Evolutionary conservation across 306 rosid species (phyloP).

Genomic region (Cicer arietinum): DNA sequence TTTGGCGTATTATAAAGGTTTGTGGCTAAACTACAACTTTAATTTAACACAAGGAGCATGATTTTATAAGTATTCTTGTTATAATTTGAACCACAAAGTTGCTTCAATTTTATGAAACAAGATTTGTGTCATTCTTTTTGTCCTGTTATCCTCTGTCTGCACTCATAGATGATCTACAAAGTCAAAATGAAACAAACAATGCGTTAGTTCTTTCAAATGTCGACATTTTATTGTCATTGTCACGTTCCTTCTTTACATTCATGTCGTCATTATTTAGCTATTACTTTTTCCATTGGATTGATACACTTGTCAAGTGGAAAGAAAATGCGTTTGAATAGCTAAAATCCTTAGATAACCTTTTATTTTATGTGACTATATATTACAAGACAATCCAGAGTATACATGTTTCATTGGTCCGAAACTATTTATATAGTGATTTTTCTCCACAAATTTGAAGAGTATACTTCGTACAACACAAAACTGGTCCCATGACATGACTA

Average conservation of each 20-base stretch:
- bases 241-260: background rate
- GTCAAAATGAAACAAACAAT: background rate
- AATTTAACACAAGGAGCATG: too few relatives aligned
- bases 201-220: background rate
- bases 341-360: background rate
- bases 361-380: background rate
- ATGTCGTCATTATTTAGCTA: constrained; percentile 26
- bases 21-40: too few relatives aligned
- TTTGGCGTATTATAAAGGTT: too few relatives aligned
- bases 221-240: constrained; percentile 8
- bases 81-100: background rate
- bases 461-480: background rate
- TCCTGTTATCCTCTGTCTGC: background rate
- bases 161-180: background rate
- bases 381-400: background rate
- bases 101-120: background rate
- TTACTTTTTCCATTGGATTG: background rate
- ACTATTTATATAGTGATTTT: background rate
- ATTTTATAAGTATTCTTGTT: too few relatives aligned
- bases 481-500: background rate
- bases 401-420: background rate
- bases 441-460: background rate
- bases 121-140: background rate
- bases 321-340: background rate
- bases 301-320: background rate